Evolutionary conservation across 768 basidiomycete genomes (phyloP).

Genomic region (Phlebiopsis gigantea): DNA sequence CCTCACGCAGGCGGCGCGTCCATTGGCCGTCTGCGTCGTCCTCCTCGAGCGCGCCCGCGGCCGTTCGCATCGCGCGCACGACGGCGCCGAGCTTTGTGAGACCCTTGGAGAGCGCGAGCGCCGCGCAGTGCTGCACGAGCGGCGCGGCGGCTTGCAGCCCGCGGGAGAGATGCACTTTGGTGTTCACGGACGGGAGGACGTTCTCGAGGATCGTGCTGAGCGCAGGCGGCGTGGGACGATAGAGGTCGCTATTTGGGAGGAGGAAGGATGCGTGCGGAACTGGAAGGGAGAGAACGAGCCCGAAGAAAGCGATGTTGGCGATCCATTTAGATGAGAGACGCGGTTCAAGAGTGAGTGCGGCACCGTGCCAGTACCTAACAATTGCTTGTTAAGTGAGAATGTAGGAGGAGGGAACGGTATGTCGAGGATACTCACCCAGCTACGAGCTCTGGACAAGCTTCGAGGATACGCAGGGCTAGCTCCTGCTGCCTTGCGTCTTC

Average conservation of each 20-base stretch:
- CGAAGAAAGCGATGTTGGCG: constrained; percentile 80
- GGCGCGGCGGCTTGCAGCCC: constrained; percentile 68
- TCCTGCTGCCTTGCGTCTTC: constrained; percentile 86
- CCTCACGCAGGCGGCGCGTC: constrained; percentile 55
- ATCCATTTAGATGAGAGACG: constrained; percentile 90
- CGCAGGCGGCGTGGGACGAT: constrained; percentile 72
- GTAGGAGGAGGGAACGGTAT: not conserved
- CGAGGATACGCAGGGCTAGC: constrained; percentile 73
- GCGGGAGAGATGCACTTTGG: constrained; percentile 72
- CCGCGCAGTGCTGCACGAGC: constrained; percentile 84
- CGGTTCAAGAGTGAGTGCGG: constrained; percentile 73
- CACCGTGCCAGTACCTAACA: constrained; percentile 65
- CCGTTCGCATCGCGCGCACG: constrained; percentile 52
- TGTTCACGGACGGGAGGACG: constrained; percentile 67
- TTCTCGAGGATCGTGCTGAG: constrained; percentile 69
- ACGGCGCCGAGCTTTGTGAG: constrained; percentile 66
- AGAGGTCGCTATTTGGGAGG: constrained; percentile 38
- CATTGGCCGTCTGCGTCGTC: constrained; percentile 57
- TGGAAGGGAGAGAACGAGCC: constrained; percentile 70
- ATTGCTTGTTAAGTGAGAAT: constrained; percentile 9
- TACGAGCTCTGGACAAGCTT: constrained; percentile 82
- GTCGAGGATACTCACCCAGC: constrained; percentile 46
- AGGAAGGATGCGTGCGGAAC: constrained; percentile 62
- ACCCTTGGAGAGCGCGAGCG: constrained; percentile 70
- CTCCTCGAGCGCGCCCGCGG: constrained; percentile 35